phyloP scores from a whole-genome alignment of 2,329 filamentous ascomycete genomes.

The Penicillium sp. region DNA sequence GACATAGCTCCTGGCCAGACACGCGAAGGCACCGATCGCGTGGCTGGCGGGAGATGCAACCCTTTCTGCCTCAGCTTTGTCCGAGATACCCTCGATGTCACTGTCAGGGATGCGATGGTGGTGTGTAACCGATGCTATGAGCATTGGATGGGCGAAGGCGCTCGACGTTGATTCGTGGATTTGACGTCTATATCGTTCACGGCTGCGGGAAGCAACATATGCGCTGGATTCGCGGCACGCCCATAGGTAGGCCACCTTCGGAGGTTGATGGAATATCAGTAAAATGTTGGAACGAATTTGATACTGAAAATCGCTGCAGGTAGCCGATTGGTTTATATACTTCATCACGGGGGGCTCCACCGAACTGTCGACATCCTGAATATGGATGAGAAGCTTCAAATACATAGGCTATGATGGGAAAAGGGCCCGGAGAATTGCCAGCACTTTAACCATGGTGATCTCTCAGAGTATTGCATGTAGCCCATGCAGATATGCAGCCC shows the following conservation, averaged over 20 bases:
- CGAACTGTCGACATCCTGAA: neutral
- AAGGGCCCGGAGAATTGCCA: too few relatives aligned
- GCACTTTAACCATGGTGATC: neutral
- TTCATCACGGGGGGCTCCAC: neutral
- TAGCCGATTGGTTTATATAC: neutral
- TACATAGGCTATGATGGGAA: constrained; percentile 1
- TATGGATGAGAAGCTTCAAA: neutral
- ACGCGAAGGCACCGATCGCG: constrained; percentile 16
- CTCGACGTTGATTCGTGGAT: constrained; percentile 43
- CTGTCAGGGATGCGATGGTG: constrained; percentile 42
- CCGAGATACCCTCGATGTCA: constrained; percentile 42
- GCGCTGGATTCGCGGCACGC: constrained; percentile 53
- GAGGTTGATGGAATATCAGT: constrained; percentile 37
- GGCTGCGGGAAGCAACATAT: constrained; percentile 47
- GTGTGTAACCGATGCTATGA: constrained; percentile 41
- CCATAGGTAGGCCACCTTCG: constrained; percentile 58
- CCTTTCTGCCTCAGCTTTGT: constrained; percentile 35
- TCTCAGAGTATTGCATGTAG: too few relatives aligned
- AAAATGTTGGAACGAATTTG: neutral
- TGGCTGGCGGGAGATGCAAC: constrained; percentile 40
- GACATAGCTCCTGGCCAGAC: constrained; percentile 24
- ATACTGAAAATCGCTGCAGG: neutral
- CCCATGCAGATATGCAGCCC: neutral
- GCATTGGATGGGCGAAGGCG: constrained; percentile 36
- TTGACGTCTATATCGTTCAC: constrained; percentile 54